Evolutionary conservation across 164 flowering plant species (phyloP), one percentile per base, ranked within the genome.

Genomic region (Magnolia kwangsiensis): DNA sequence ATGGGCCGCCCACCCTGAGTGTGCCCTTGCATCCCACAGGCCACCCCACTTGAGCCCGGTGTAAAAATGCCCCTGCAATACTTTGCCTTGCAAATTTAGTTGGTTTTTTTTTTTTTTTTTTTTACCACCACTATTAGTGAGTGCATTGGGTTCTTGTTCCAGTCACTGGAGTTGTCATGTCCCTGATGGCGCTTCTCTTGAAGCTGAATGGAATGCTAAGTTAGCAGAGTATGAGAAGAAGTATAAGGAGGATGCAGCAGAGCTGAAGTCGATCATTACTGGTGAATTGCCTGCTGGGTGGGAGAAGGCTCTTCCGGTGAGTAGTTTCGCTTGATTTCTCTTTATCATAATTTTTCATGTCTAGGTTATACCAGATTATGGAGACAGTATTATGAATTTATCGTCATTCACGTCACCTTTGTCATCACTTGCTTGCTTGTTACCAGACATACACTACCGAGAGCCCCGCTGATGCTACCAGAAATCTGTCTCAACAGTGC

Each of bases 291-390:
- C 98, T 63, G 86, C 92, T 80, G 97, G 95, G 51, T 94, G 99
- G 99, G 99, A 94, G 81, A 91, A 94, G 83, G 96, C 99, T 77
- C 96, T 96, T 80, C 99, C 99, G 1, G 99, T 96, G 63, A 89
- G 95, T 88, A 29, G 23, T 67, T 51, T 20, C 23, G 21, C 11
- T 8, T 51, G 27, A 23, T 13, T 6, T 67, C 24, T 11, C 51
- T 69, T 6, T 51, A 21, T 18, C 63, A 51, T 67, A 50, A 64
- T 13, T 67, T 31, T 50, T 16, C 51, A 45, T n/a, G 24, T 27
- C 13, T 29, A 29, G 50, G 14, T 66, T 66, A 27, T 27, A 8
- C 13, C 23, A 27, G 29, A 27, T 19, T 37, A 29, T 19, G 50
- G 27, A 31, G 20, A 31, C 51, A 59, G 63, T 50, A 71, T 63